A percentile compares a stretch with the other conserved stretches of the same genome.
Conservation (phyloP, 305 asterid genomes). For the Stenogyne calaminthoides region DNA sequence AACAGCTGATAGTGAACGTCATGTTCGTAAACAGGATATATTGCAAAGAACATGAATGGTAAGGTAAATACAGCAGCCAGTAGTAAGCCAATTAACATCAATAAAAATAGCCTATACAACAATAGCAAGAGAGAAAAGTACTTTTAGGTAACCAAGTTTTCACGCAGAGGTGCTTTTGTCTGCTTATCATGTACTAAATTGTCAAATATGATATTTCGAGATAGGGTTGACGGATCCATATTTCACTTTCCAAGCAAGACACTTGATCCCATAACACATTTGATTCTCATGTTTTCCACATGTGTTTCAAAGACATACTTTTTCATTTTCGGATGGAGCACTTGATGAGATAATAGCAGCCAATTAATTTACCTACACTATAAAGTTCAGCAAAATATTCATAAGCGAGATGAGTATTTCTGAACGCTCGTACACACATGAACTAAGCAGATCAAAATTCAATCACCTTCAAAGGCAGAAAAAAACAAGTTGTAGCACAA, state of each 20-base stretch:
- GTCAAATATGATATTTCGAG: background rate
- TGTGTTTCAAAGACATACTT: background rate
- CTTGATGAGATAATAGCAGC: background rate
- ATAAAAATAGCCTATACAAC: background rate
- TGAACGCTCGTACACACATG: background rate
- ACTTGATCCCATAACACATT: background rate
- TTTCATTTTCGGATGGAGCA: slow-evolving; percentile 1
- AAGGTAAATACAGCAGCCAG: slow-evolving; percentile 5
- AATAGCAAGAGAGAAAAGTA: background rate
- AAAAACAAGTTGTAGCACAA: background rate
- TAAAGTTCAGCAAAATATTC: background rate
- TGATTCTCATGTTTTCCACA: background rate
- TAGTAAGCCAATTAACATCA: slow-evolving; percentile 1
- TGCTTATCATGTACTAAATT: background rate
- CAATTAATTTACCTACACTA: slow-evolving; percentile 11
- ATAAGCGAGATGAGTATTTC: background rate
- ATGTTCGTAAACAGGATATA: background rate
- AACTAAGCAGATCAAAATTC: slow-evolving; percentile 6
- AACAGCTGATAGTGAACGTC: background rate
- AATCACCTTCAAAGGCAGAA: slow-evolving; percentile 16
- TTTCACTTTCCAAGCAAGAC: slow-evolving; percentile 1
- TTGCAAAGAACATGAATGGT: slow-evolving; percentile 8
- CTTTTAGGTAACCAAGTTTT: background rate
- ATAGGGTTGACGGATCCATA: background rate
- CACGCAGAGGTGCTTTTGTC: background rate